Evolutionary conservation across 306 rosid species (phyloP), one percentile per base, ranked within the genome.

Genomic region (Acacia acuminata): DNA sequence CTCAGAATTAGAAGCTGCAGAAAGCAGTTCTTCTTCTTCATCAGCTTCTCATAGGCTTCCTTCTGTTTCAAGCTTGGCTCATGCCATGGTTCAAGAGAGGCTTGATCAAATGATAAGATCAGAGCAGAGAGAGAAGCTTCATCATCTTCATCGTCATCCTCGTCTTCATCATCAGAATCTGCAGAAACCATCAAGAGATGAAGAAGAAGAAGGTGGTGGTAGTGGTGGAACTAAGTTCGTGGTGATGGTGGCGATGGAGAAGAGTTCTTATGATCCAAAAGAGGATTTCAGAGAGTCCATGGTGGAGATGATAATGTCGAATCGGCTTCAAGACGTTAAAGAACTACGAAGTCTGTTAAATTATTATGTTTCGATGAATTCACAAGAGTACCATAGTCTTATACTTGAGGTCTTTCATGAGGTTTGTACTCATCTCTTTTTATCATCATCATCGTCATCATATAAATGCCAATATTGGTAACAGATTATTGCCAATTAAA

Each of bases 41-140:
- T 58, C 93, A 13, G 78, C 63, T 40, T 93, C 97, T 6, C 89
- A 91, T 6, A 84, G 91, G 84, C 91, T 87, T 77, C 88, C 92
- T 0, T 92, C 97, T 3, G 90, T 94, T 20, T 96, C 99, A 30
- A 92, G 92, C 81, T 86, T 94, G 10, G 91, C 98, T 5, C 97
- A 96, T 47, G 99, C 99, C 73, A 96, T 96, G 99, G 98, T 94
- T 71, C 99, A 93, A 82, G 99, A 94, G 84, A 89, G 94, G 77
- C 91, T 96, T 24, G 96, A 92, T 56, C 97, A 93, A 73, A 87
- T 94, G 88, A 94, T 96, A n/a, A 88, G 88, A 87, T 48, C 53
- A 10, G 93, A 93, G 60, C 90, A 82, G 73, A 88, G 87, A 86
- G 93, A 93, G 82, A 90, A 84, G 6, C 30, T 19, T 40, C 48